Conservation (phyloP, 805 yeast species). For the Candida montana region DNA sequence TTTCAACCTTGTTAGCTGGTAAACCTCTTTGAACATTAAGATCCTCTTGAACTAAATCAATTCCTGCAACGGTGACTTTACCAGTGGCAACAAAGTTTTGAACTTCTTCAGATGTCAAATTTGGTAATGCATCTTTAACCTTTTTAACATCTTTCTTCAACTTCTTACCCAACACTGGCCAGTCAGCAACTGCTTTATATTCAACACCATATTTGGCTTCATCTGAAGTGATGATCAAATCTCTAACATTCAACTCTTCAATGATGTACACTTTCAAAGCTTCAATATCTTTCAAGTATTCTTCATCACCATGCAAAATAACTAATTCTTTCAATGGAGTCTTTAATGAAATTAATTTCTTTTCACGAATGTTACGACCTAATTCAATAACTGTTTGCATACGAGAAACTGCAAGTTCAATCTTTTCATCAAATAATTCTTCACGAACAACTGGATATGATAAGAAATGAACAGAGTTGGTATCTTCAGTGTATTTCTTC, state of each 20-base stretch:
- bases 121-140: constrained; percentile 91
- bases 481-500: constrained; percentile 47
- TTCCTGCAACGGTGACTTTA: constrained; percentile 80
- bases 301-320: constrained; percentile 73
- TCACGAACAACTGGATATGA: constrained; percentile 80
- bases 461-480: constrained; percentile 88
- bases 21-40: constrained; percentile 85
- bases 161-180: constrained; percentile 98
- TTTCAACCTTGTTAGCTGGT: constrained; percentile 56
- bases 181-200: constrained; percentile 93
- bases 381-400: constrained; percentile 97
- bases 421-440: constrained; percentile 74
- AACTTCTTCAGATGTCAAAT: constrained; percentile 75
- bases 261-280: constrained; percentile 71
- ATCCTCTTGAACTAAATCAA: constrained; percentile 81
- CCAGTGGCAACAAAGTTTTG: constrained; percentile 69
- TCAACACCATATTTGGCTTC: constrained; percentile 89
- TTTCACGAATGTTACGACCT: constrained; percentile 95
- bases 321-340: constrained; percentile 88
- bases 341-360: constrained; percentile 88
- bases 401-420: constrained; percentile 84
- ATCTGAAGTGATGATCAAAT: constrained; percentile 79
- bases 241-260: constrained; percentile 92
- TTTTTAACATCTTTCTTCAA: constrained; percentile 88
- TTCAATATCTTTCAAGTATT: constrained; percentile 71